Evolutionary conservation across 2,329 filamentous ascomycete species (phyloP).

Genomic region (Colletotrichum sp.): DNA sequence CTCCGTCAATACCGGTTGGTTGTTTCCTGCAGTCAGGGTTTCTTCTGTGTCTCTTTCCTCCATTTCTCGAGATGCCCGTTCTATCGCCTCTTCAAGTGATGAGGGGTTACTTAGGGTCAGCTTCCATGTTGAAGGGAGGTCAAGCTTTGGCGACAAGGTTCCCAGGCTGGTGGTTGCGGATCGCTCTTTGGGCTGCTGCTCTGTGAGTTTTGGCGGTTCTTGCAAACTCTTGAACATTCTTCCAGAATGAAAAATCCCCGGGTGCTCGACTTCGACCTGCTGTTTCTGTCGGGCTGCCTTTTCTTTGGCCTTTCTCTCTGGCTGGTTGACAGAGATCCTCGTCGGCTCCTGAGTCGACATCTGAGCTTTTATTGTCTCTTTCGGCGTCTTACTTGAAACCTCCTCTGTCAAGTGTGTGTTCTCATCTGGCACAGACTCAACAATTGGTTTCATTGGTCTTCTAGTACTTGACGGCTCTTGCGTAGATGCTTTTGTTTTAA

Average conservation of each 20-base stretch:
- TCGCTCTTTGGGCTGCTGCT: neutral
- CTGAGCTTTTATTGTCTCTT: neutral
- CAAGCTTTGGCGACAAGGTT: constrained; percentile 10
- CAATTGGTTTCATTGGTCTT: neutral
- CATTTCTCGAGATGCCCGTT: constrained; percentile 30
- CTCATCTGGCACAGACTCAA: neutral
- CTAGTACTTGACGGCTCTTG: neutral
- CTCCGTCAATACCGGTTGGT: neutral
- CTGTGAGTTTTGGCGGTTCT: neutral
- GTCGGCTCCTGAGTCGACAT: neutral
- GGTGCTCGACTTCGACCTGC: neutral
- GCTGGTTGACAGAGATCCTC: constrained; percentile 8
- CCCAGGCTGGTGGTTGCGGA: neutral
- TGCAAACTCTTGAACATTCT: neutral
- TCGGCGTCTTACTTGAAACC: neutral
- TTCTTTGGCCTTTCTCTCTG: constrained; percentile 26
- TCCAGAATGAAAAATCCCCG: neutral
- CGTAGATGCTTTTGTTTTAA: neutral
- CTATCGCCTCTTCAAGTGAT: constrained; percentile 35
- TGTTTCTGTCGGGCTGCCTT: neutral
- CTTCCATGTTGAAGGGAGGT: constrained; percentile 33
- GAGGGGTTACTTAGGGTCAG: constrained; percentile 30
- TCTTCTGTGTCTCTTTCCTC: constrained; percentile 25
- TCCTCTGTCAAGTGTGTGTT: neutral
- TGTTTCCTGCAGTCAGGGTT: neutral